A percentile compares a stretch with the other conserved stretches of the same genome.
Evolutionary conservation across 495 filamentous ascomycete genomes (phyloP).

Genomic region (Neurospora tetraspora): DNA sequence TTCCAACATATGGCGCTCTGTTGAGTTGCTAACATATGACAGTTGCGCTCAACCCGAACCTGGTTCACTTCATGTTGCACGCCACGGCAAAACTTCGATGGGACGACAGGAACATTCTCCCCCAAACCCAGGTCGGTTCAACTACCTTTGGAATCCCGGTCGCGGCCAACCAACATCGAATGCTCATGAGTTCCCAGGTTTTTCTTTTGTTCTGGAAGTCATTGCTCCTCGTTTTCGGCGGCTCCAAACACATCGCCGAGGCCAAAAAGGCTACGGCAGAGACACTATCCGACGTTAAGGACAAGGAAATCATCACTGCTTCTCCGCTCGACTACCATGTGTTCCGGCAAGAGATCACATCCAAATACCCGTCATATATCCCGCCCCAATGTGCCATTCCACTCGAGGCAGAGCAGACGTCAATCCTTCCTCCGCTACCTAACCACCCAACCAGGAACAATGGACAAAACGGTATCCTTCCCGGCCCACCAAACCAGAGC

Average conservation of each 20-base stretch:
- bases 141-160: neutral
- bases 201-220: conserved; percentile 87
- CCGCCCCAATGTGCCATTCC: conserved; percentile 77
- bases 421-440: conserved; percentile 75
- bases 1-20: conserved; percentile 3
- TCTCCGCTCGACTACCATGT: conserved; percentile 93
- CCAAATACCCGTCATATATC: conserved; percentile 94
- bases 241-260: conserved; percentile 55
- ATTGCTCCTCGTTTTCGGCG: conserved; percentile 75
- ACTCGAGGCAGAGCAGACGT: conserved; percentile 80
- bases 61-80: conserved; percentile 64
- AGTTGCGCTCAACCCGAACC: conserved; percentile 52
- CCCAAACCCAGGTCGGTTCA: conserved; percentile 22
- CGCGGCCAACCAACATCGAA: conserved; percentile 11
- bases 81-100: conserved; percentile 72
- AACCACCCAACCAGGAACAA: conserved; percentile 52
- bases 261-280: conserved; percentile 59
- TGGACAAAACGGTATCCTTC: conserved; percentile 37
- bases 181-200: conserved; percentile 30
- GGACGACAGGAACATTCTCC: conserved; percentile 53
- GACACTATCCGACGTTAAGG: conserved; percentile 25
- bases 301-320: conserved; percentile 63
- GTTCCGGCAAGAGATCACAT: conserved; percentile 96
- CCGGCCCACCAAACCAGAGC: conserved; percentile 35
- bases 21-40: conserved; percentile 11